Evolutionary conservation across 164 flowering plant genomes (phyloP).

Genomic region (Annona squamosa): DNA sequence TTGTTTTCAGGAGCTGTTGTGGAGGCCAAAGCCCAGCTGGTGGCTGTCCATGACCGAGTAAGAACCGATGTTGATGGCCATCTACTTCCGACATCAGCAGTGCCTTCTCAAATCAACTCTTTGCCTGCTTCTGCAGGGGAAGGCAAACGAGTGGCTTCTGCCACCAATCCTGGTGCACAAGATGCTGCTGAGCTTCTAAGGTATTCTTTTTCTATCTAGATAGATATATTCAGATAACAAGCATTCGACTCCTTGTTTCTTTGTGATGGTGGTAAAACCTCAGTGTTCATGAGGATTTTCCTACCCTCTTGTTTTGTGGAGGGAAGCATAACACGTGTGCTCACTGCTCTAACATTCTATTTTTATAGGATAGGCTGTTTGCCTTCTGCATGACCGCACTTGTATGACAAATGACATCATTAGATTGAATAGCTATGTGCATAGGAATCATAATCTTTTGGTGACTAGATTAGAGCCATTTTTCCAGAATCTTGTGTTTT

Average conservation of each 20-base stretch:
- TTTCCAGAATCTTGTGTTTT: too few relatives aligned
- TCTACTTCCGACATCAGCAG: slow-evolving; percentile 21
- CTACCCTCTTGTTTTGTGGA: too few relatives aligned
- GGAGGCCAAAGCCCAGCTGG: slow-evolving; percentile 85
- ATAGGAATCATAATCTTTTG: too few relatives aligned
- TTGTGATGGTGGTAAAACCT: neutral
- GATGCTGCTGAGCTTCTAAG: slow-evolving; percentile 87
- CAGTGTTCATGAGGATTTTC: too few relatives aligned
- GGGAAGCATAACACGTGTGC: neutral
- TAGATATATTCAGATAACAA: neutral
- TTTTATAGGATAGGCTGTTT: too few relatives aligned
- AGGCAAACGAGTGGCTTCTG: slow-evolving; percentile 60
- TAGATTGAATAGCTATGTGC: too few relatives aligned
- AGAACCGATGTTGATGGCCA: slow-evolving; percentile 67
- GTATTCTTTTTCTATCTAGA: slow-evolving; percentile 22
- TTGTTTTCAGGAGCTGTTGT: slow-evolving; percentile 64
- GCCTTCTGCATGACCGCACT: too few relatives aligned
- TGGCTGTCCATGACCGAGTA: slow-evolving; percentile 87
- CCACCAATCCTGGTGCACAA: slow-evolving; percentile 63
- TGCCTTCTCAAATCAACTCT: slow-evolving; percentile 23
- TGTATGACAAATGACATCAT: too few relatives aligned
- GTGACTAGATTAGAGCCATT: too few relatives aligned
- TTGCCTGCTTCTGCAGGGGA: slow-evolving; percentile 22
- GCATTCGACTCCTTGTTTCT: neutral
- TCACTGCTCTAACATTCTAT: neutral